These are phyloP conservation scores for Leucosporidium scottii DNA, from an alignment of 768 basidiomycete genomes.

Conservation along the genomic window DNA sequence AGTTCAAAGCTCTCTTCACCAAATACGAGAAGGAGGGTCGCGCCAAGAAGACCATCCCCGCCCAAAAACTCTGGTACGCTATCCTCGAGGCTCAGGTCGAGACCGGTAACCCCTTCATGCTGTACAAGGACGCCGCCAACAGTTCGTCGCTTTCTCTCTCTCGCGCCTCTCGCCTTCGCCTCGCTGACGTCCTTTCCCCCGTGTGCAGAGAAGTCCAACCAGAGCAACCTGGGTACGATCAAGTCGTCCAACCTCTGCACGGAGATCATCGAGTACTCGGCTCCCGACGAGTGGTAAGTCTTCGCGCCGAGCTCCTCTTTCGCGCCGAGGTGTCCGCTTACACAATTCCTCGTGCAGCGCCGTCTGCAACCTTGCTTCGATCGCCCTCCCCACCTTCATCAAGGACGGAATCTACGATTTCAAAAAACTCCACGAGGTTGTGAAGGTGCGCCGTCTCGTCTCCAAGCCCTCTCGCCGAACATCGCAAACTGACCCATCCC, in stretches of 20 bases:
- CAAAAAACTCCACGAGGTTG: constrained; percentile 84
- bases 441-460: constrained; percentile 54
- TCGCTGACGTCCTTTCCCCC: constrained; percentile 1
- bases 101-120: constrained; percentile 98
- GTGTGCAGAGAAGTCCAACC: constrained; percentile 81
- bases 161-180: not conserved
- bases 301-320: too few species aligned
- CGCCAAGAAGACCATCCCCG: constrained; percentile 72
- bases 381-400: constrained; percentile 90
- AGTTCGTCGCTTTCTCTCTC: constrained; percentile 48
- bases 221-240: constrained; percentile 96
- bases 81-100: constrained; percentile 91
- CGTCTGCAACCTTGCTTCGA: constrained; percentile 95
- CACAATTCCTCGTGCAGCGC: constrained; percentile 44
- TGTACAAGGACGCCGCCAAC: constrained; percentile 95
- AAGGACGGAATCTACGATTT: constrained; percentile 64
- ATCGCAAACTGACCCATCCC: not conserved
- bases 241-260: constrained; percentile 99
- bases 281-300: constrained; percentile 61
- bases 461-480: not conserved
- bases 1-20: constrained; percentile 79
- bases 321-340: too few species aligned
- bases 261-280: constrained; percentile 96
- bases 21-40: constrained; percentile 86
- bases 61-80: constrained; percentile 98